Base-by-base conservation (phyloP, 352 stramenopile genomes). In the Pythium guiyangense region DNA sequence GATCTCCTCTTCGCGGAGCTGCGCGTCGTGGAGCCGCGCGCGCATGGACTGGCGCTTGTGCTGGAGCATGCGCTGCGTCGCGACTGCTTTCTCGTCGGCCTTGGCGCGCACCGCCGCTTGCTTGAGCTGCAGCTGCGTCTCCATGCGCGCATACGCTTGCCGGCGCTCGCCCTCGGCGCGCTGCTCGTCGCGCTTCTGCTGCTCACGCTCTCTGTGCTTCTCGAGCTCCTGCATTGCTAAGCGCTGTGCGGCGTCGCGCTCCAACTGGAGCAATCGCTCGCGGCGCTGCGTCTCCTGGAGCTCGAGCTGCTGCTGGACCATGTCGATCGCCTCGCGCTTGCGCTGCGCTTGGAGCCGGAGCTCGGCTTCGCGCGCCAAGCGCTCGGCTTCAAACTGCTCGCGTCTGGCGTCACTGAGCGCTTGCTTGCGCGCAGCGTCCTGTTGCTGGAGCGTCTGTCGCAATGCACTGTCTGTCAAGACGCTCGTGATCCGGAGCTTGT, bases 1-100 rank as follows among this genome's bases (percentile, higher is more conserved):
- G 54, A 92, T 91, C 49, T 90, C 82, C 62, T 94, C 84, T 50
- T 92, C 84, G 0, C 84, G 78, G 18, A 94, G 52, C 47, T 89
- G 86, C 0, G 81, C 84, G 17, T 94, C 84, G 34, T 87, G 71
- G 6, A 91, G 66, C 1, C 78, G 62, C 10, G 69, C 65, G 22
- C 76, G 70, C 4, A 88, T 56, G 0, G 74, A 60, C 2, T 75
- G 72, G 40, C 70, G 63, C 53, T 90, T 88, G 20, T 87, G 63
- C 0, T 74, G 61, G 44, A 85, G 75, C 34, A 89, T 69, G 47
- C 70, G 64, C 12, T 84, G 59, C 3, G 82, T 76, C 34, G 74
- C 62, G 25, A 62, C 52, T 3, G 54, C 73, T 52, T 94, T 94
- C 34, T 84, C 68, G 34, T 86, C 71, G 0, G 64, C 68, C 49